Base-by-base conservation (phyloP, 805 yeast species). In the Brettanomyces custersianus region DNA sequence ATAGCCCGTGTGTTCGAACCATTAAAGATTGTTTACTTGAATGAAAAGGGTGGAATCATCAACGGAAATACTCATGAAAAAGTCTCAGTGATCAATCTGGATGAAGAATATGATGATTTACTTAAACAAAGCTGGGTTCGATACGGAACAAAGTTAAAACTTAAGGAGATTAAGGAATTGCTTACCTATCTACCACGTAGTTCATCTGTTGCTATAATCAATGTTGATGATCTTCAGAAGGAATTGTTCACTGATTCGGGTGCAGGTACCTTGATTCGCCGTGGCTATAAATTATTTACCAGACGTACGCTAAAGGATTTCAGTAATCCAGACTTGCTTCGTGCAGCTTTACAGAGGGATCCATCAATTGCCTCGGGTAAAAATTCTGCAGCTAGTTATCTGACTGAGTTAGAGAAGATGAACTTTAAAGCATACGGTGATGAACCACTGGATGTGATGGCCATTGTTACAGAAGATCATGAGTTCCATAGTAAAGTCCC, bases 211-310 rank as follows among this genome's bases (percentile, higher is more conserved):
- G 98, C 99, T 30, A 92, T 92, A 57, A 92, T 92, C 51, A 84
- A 90, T 47, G 96, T 92, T 31, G 75, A 84, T 51, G 96, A 92
- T 57, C 72, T 92, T 53, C 97, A 92, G 65, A 92, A 90, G 59
- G 99, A 92, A 62, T 74, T 92, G 54, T 92, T 92, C 65, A 92
- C 99, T 28, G 98, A 92, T 60, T 82, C 95, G 13, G 99, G 99
- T 61, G 99, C 98, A 21, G 99, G 99, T 55, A 92, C 99, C 31
- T 71, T 92, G 66, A 87, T 92, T 51, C 82, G 98, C 72, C 79
- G 98, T 62, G 99, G 99, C 43, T 85, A 90, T 66, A 86, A 85
- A 63, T 70, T 92, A 46, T 59, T 80, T 39, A 78, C 76, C 51
- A 77, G 86, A 57, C 71, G 74, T 51, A 72, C 81, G 17, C 63